A percentile compares a stretch with the other conserved stretches of the same genome.
phyloP scores from a whole-genome alignment of 495 filamentous ascomycete genomes.

The Penicillium parvum region DNA sequence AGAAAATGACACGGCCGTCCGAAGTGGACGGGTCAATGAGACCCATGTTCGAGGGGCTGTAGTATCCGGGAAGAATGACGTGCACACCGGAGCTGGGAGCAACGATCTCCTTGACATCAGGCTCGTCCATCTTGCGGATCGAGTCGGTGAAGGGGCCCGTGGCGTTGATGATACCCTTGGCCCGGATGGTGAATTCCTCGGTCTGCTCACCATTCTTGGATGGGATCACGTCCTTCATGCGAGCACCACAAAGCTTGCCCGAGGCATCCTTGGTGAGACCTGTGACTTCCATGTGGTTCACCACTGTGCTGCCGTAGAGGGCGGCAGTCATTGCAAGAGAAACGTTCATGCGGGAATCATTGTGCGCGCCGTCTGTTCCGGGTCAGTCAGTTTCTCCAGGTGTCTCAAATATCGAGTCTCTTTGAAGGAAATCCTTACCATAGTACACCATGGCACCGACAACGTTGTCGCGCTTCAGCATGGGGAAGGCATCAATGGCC shows the following conservation, averaged over 20 bases:
- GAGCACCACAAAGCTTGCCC: conserved; percentile 77
- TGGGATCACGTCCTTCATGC: conserved; percentile 67
- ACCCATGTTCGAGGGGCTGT: conserved; percentile 91
- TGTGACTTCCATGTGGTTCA: conserved; percentile 91
- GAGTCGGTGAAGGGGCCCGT: conserved; percentile 95
- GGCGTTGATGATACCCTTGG: conserved; percentile 93
- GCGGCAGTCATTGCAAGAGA: conserved; percentile 94
- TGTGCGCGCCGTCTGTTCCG: conserved; percentile 79
- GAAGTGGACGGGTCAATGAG: conserved; percentile 93
- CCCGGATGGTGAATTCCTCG: conserved; percentile 68
- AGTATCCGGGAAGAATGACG: conserved; percentile 92
- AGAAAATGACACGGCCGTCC: conserved; percentile 97
- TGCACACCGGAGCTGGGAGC: conserved; percentile 93
- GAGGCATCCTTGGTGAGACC: conserved; percentile 72
- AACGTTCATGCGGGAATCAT: conserved; percentile 98
- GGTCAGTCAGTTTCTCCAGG: not conserved
- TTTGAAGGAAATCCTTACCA: conserved; percentile 41
- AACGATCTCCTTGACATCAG: conserved; percentile 74
- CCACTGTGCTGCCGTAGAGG: conserved; percentile 84
- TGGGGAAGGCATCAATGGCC: conserved; percentile 94
- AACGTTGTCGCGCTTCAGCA: conserved; percentile 83
- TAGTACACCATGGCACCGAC: conserved; percentile 96
- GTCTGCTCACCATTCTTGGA: conserved; percentile 51
- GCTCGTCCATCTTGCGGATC: conserved; percentile 86
- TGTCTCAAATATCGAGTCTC: not conserved